Conservation (phyloP, 805 yeast species). For the Candida sakaeoensis region DNA sequence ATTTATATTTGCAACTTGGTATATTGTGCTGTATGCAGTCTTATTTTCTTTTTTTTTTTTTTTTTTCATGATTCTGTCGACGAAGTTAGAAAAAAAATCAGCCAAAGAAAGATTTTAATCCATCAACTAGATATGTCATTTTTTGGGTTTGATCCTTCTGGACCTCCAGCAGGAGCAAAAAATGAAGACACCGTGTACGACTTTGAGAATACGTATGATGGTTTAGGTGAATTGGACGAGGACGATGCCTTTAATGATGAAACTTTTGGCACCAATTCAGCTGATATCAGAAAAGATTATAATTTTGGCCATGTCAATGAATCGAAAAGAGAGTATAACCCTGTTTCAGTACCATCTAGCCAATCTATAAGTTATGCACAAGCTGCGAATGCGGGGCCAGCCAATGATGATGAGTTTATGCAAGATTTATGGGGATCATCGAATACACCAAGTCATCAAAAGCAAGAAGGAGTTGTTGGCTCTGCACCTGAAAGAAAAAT, state of each 20-base stretch:
- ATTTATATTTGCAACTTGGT: neutral
- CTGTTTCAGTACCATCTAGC: conserved; percentile 13
- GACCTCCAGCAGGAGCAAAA: conserved; percentile 21
- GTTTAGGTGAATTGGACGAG: conserved; percentile 67
- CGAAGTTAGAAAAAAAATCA: conserved; percentile 1
- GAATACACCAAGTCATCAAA: conserved; percentile 30
- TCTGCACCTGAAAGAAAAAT: conserved; percentile 38
- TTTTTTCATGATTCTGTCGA: neutral
- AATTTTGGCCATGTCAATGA: conserved; percentile 47
- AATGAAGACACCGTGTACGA: conserved; percentile 45
- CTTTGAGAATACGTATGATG: conserved; percentile 82
- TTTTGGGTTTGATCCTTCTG: conserved; percentile 59
- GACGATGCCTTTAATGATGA: conserved; percentile 81
- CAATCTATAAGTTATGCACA: conserved; percentile 37
- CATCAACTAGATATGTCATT: conserved; percentile 48
- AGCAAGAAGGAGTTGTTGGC: conserved; percentile 12
- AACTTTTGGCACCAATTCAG: conserved; percentile 59
- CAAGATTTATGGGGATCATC: conserved; percentile 42
- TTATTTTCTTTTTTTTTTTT: neutral
- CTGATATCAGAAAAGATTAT: conserved; percentile 57
- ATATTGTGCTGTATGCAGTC: neutral
- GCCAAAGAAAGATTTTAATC: neutral
- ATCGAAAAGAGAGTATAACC: neutral
- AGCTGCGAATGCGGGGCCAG: conserved; percentile 31
- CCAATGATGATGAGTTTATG: conserved; percentile 44